Conservation (phyloP, 2,329 filamentous ascomycete species). For the Colletotrichum costaricense region DNA sequence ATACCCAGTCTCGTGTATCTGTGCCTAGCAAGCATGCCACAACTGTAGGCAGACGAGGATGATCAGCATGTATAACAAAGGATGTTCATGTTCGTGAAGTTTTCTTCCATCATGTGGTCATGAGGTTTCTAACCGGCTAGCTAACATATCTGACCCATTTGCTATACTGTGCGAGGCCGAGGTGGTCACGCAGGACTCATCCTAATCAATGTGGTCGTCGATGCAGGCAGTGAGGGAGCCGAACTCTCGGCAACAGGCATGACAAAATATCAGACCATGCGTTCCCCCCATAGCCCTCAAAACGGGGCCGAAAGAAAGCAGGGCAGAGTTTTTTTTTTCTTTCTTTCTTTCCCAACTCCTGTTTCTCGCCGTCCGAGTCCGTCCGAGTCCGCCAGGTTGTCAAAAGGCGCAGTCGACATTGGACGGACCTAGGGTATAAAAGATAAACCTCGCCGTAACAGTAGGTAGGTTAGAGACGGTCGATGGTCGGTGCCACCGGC, state of each 20-base stretch:
- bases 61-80: neutral
- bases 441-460: neutral
- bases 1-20: neutral
- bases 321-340: slow-evolving; percentile 4
- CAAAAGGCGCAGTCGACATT: neutral
- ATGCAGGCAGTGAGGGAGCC: slow-evolving; percentile 5
- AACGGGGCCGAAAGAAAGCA: neutral
- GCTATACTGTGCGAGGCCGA: neutral
- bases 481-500: neutral
- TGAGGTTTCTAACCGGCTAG: no score
- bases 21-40: neutral
- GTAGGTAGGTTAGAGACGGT: neutral
- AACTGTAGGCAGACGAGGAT: neutral
- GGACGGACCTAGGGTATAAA: neutral
- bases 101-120: neutral
- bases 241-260: slow-evolving; percentile 14
- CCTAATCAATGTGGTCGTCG: neutral
- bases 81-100: neutral
- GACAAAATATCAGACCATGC: neutral
- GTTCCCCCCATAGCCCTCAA: neutral
- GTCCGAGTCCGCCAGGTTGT: neutral
- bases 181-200: neutral
- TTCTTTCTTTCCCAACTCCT: neutral
- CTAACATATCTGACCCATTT: neutral
- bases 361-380: neutral